Evolutionary conservation across 202 grass and related monocot genomes (phyloP), one percentile per base, ranked within the genome.

Genomic region (Saccharum hybrid): DNA sequence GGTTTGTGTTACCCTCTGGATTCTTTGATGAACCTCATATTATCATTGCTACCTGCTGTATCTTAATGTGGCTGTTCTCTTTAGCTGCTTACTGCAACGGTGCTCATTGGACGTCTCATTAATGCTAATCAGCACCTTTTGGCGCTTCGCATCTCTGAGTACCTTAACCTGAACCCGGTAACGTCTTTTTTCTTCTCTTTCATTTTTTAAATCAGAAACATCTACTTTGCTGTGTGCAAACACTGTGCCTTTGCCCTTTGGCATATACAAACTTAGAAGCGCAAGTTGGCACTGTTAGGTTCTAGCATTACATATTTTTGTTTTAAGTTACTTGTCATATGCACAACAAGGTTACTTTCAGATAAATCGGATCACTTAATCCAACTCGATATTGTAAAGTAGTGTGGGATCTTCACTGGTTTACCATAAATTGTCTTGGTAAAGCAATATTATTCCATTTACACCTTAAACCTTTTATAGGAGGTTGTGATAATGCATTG

Each of bases 401-500:
- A 81, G 2, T 33, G 33, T 54, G 34, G 4, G 19, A 64, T 76
- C 22, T 62, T 51, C 21, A 86, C 41, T 59, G 42, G 13, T 59
- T 66, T 78, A 16, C 11, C 10, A 61, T 72, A 49, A 21, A 68
- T 74, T 66, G 82, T 62, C 69, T 80, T 74, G 52, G 19, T 62
- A 69, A 52, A 85, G 42, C 71, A 56, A 78, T 78, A 82, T 28
- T 19, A 75, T 63, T 77, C 41, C 16, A 68, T 86, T 80, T 92
- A 73, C n/a, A 36, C 85, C 82, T 87, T n/a, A 83, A 89, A 77
- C 76, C 38, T 80, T 82, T 78, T 79, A 36, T 86, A 98, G 96
- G 96, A 98, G 90, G 93, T 98, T 79, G 96, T 96, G 77, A 90
- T 96, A 74, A 98, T 98, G 96, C 92, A 98, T 85, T 98, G 96